Evolutionary conservation across 768 basidiomycete species (phyloP), one percentile per base, ranked within the genome.

Genomic region (Leccinum arenicola): DNA sequence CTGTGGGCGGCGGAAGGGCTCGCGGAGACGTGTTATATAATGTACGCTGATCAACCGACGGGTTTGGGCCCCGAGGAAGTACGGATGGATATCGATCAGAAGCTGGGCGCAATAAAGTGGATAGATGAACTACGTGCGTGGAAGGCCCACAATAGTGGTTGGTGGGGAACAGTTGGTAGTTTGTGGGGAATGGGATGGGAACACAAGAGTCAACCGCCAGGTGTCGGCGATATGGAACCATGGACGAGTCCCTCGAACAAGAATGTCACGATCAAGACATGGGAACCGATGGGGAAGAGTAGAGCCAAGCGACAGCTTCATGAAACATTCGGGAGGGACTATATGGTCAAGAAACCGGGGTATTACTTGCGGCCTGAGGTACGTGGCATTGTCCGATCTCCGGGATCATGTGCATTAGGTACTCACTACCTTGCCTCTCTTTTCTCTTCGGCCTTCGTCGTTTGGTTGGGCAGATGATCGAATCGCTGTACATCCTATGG

Each of bases 361-460:
- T 90, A 89, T 72, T 72, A 85, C 29, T 68, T 90, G 57, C 73
- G 91, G 25, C 90, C 90, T 1, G 89, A 91, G 82, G 89, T 87
- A 57, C 31, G 83, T 47, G 21, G 31, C 27, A 6, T 19, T 12
- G 33, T 35, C 33, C 10, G 33, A 35, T 12, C 10, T 35, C 12
- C 12, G 11, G 33, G 4, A 35, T 35, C 33, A 35, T 35, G 33
- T 33, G 1, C 31, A 11, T 33, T 33, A 12, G 33, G 12, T 12
- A 5, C 12, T 35, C 33, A 35, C 33, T 35, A 35, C 29, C 9
- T 33, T 33, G 10, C 11, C 33, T 33, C 12, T 33, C 33, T 35
- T 23, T 49, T 6, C 14, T 35, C 33, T 12, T 35, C 5, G 11
- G 33, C 11, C 33, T 35, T 35, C 33, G 11, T 35, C 33, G 33